A percentile compares a stretch with the other conserved stretches of the same genome.
phyloP scores from a whole-genome alignment of 352 stramenopile genomes.

The Globisporangium emineosum region DNA sequence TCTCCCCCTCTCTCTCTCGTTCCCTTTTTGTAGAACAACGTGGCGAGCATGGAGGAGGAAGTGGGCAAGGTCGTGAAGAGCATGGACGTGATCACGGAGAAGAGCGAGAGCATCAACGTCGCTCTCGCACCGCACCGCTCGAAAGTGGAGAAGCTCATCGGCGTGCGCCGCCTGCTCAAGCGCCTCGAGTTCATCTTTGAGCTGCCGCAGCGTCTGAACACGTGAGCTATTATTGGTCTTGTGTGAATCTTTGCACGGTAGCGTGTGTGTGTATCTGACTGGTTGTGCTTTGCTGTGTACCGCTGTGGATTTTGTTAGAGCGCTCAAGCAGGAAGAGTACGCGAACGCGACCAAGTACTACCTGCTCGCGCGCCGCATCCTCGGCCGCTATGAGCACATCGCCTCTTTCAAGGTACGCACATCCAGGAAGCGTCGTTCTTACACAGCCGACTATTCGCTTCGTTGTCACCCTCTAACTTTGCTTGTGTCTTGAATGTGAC shows the following conservation, averaged over 20 bases:
- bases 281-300: background rate
- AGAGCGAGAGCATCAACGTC: constrained; percentile 87
- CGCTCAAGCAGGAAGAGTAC: constrained; percentile 87
- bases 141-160: constrained; percentile 96
- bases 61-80: constrained; percentile 82
- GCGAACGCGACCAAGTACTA: constrained; percentile 88
- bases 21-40: constrained; percentile 85
- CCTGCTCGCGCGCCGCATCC: constrained; percentile 77
- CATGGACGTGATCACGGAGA: constrained; percentile 87
- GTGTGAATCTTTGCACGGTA: background rate
- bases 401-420: constrained; percentile 73
- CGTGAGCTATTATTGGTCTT: constrained; percentile 24
- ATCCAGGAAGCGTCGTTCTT: background rate
- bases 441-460: background rate
- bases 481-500: background rate
- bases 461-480: background rate
- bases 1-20: background rate
- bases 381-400: constrained; percentile 87
- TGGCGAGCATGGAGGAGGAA: constrained; percentile 89
- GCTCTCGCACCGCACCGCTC: constrained; percentile 77
- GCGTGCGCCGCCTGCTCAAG: constrained; percentile 94
- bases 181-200: constrained; percentile 98
- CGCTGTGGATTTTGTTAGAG: constrained; percentile 25
- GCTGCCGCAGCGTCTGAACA: constrained; percentile 87
- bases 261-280: background rate